Percentiles rank a stretch among this genome's conserved stretches.
Conservation (phyloP, 148 eudicot species). For the Spergularia bocconei region DNA sequence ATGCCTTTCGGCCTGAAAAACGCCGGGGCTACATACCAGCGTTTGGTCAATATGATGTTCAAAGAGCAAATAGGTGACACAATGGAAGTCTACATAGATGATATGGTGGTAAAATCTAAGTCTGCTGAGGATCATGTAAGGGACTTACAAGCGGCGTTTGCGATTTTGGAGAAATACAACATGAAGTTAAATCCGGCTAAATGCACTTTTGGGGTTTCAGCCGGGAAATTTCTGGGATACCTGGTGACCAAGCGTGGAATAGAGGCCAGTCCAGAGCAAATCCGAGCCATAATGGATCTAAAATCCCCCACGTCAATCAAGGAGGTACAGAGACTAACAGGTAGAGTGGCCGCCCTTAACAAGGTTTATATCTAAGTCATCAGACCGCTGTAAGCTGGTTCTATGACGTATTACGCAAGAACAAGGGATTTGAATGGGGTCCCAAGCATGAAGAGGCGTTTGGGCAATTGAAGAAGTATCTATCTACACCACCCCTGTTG, state of each 20-base stretch:
- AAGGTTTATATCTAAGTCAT: neutral
- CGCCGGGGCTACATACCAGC: no score
- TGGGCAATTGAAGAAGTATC: neutral
- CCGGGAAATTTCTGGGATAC: neutral
- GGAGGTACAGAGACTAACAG: no score
- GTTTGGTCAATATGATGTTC: no score
- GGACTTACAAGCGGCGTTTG: neutral
- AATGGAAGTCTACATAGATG: neutral
- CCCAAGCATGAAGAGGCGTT: neutral
- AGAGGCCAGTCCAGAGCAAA: neutral
- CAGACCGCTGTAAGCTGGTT: neutral
- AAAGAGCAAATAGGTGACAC: neutral
- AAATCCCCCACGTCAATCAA: neutral
- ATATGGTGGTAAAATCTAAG: neutral
- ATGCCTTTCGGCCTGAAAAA: no score
- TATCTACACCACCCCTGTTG: neutral
- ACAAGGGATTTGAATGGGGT: neutral
- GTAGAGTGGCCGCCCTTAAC: no score
- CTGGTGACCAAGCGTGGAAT: neutral
- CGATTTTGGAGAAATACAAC: neutral
- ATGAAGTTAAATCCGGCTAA: neutral
- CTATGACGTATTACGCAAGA: neutral
- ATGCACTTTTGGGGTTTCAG: neutral
- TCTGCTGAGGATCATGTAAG: neutral
- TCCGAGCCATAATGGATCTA: neutral